phyloP scores from a whole-genome alignment of 177 flowering plant species.

The Vitis hybrid region DNA sequence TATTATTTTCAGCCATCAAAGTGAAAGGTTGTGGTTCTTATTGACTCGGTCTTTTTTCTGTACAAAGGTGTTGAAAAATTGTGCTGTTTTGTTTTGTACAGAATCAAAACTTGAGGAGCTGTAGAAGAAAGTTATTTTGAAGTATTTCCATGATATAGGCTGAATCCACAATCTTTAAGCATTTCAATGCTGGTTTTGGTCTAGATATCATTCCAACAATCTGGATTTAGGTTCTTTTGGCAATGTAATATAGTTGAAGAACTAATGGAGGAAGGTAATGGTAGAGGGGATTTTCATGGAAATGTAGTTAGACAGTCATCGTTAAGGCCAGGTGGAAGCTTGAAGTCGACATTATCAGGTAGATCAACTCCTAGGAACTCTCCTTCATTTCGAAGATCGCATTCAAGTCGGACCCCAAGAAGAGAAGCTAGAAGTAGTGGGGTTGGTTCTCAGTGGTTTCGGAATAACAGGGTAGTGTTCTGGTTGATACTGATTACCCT shows the following conservation, averaged over 20 bases:
- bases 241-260: background rate
- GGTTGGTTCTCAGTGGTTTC: constrained; percentile 51
- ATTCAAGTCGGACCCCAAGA: constrained; percentile 40
- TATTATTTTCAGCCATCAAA: background rate
- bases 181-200: background rate
- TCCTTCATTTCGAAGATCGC: constrained; percentile 29
- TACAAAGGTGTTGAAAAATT: background rate
- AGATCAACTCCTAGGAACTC: constrained; percentile 41
- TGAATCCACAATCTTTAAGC: background rate
- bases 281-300: constrained; percentile 42
- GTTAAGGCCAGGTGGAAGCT: constrained; percentile 21
- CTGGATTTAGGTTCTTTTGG: constrained; percentile 3
- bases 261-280: constrained; percentile 50
- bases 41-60: background rate
- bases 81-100: background rate
- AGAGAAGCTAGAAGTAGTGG: constrained; percentile 37
- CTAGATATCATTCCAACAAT: background rate
- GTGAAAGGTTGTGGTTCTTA: background rate
- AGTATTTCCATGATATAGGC: background rate
- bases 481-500: constrained; percentile 92
- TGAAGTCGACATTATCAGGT: constrained; percentile 38
- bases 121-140: background rate
- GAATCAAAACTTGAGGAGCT: background rate
- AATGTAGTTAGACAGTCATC: constrained; percentile 28
- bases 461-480: constrained; percentile 60